These are phyloP conservation scores for Epithemia pelagica DNA, from an alignment of 108 stramenopile genomes.

Conservation along the genomic window DNA sequence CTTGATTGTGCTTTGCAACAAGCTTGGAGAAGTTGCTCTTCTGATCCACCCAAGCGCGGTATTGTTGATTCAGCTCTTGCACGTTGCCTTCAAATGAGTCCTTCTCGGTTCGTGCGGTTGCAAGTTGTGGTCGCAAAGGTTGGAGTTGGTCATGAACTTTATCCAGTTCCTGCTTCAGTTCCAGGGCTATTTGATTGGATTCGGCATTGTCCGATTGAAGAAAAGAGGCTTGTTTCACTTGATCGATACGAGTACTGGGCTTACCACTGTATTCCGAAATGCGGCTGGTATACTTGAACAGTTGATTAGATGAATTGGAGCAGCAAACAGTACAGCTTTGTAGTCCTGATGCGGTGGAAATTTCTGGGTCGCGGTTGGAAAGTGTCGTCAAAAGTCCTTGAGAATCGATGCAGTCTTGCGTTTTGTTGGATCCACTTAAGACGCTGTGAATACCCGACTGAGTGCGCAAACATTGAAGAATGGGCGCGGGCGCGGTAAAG, in stretches of 20 bases:
- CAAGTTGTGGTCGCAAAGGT: not conserved
- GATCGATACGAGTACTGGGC: not conserved
- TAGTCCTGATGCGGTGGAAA: not conserved
- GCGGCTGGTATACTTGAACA: not conserved
- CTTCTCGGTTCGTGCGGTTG: slow-evolving; percentile 10
- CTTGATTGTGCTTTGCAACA: slow-evolving; percentile 31
- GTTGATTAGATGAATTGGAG: not conserved
- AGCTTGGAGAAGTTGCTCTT: slow-evolving; percentile 20
- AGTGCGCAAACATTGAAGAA: slow-evolving; percentile 58
- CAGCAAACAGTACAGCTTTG: not conserved
- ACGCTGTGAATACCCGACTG: slow-evolving; percentile 58
- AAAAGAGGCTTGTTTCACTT: slow-evolving; percentile 4
- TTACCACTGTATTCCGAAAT: not conserved
- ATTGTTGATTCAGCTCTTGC: slow-evolving; percentile 19
- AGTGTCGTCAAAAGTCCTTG: slow-evolving; percentile 39
- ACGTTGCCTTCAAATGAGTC: slow-evolving; percentile 21
- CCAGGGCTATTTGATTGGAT: not conserved
- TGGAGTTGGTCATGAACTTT: not conserved
- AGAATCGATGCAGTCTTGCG: slow-evolving; percentile 49
- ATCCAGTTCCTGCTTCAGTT: not conserved
- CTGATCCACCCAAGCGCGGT: slow-evolving; percentile 32
- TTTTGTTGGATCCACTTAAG: slow-evolving; percentile 62
- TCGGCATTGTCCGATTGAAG: slow-evolving; percentile 5
- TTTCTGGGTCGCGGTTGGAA: slow-evolving; percentile 10
- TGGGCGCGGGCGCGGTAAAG: slow-evolving; percentile 53